Base-by-base conservation (phyloP, 352 stramenopile genomes). In the Phytophthora citricola region DNA sequence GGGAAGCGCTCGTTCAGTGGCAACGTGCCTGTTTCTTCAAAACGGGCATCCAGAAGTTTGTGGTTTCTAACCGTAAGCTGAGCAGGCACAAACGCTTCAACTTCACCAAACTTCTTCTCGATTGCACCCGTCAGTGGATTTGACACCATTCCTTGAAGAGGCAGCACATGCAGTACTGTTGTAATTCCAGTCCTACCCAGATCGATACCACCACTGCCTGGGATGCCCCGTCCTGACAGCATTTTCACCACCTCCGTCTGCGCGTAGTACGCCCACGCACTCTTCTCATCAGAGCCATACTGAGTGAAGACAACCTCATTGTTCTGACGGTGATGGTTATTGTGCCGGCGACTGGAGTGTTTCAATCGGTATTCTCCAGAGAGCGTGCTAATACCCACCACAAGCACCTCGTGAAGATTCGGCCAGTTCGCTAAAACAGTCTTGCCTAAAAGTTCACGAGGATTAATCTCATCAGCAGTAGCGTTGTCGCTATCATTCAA, bases 401-500 rank as follows among this genome's bases (percentile, higher is more conserved):
- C 89, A 29, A 87, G 90, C 5, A 91, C 97, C 83, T 99, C 97
- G 67, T 99, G 97, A 78, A 99, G 90, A 74, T 99, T 98, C 3
- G 98, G 98, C 93, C 97, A 99, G 79, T 99, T 99, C 5, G 99
- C 94, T 62, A 98, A 93, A 4, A 99, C 81, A 0, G 75, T 92
- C 31, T 74, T 81, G 1, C 85, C 81, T 9, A 95, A 57, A 1
- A 95, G 29, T 12, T 81, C 69, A 11, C 84, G 62, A 2, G 79
- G 64, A 15, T 75, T 68, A 6, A 77, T 66, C 50, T 81, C 29
- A 20, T 75, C 60, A 15, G 49, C 60, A 73, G 54, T 45, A 48
- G 44, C 39, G 1, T 69, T 76, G 1, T 43, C 53, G 17, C 58
- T 49, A 31, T 63, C 56, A 44, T 64, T 75, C 38, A 71, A 15